Base-by-base conservation (phyloP, 306 rosid species). In the Calophaca sinica region DNA sequence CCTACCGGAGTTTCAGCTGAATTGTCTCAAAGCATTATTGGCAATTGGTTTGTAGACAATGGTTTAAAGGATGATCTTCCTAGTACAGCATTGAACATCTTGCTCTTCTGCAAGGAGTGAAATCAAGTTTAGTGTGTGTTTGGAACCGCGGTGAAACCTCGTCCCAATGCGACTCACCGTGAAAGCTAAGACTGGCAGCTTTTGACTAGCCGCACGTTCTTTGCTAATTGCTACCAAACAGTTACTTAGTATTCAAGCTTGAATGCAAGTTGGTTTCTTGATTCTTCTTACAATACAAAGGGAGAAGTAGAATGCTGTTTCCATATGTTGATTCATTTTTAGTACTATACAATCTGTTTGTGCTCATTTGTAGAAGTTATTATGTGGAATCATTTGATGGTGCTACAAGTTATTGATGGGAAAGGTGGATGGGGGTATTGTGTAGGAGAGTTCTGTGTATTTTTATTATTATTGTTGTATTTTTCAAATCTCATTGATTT, bases 11-110 rank as follows among this genome's bases (percentile, higher is more conserved):
- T 31, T 82, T 62, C 83, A 9, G 55, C 68, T 5, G 39, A 72
- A 46, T 9, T 63, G 38, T 80, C 93, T 11, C 57, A 45, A 15
- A 68, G 84, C 58, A 81, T 83, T 62, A 87, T 91, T 42, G 61
- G 8, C 45, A 74, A 85, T 36, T 94, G 96, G 98, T 88, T 94
- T 78, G 44, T 87, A 3, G 81, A 79, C 35, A 82, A 86, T 41
- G 84, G 57, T 60, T 80, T 83, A 28, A 44, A 45, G 45, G 82
- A 82, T 61, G 69, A 82, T 73, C 84, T 86, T 74, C 87, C 94
- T 7, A 83, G 67, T 76, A 70, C 85, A 6, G 92, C 98, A 32
- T 72, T 94, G 13, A 79, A 86, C 71, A 86, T 91, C 14, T 72
- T 91, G 90, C 88, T 89, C 84, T 91, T 94, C 73, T 68, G 68